Evolutionary conservation across 208 protist species (phyloP).

Genomic region (Leishmania aethiopica): DNA sequence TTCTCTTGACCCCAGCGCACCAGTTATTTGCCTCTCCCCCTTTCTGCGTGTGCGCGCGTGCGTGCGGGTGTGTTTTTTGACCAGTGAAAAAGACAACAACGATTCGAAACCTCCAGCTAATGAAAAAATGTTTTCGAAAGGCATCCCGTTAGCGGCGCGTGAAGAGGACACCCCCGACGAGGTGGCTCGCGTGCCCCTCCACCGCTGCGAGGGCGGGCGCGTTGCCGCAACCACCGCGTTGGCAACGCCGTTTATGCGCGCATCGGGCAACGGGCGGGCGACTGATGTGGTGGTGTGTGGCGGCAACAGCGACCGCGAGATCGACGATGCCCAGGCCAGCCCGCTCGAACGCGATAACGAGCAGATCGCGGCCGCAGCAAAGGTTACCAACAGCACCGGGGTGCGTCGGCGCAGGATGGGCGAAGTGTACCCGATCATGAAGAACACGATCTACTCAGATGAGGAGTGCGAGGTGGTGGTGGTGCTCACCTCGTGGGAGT

Average conservation of each 20-base stretch:
- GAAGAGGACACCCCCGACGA: neutral
- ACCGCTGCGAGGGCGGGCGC: neutral
- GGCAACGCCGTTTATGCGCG: neutral
- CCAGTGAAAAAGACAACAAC: neutral
- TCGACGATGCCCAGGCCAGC: neutral
- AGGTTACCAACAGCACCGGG: constrained; percentile 4
- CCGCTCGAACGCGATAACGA: constrained; percentile 5
- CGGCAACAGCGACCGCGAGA: neutral
- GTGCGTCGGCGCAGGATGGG: constrained; percentile 38
- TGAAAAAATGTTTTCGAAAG: neutral
- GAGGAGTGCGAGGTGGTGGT: constrained; percentile 51
- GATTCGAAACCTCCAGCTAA: neutral
- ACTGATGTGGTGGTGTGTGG: constrained; percentile 37
- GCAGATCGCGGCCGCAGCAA: neutral
- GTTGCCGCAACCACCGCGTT: neutral
- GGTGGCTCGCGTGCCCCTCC: neutral
- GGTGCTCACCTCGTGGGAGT: constrained; percentile 36
- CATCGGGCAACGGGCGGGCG: constrained; percentile 18
- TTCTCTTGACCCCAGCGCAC: neutral
- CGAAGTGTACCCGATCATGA: constrained; percentile 65
- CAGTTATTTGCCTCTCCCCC: too few species aligned
- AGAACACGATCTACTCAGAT: constrained; percentile 63
- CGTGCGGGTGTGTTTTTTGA: neutral
- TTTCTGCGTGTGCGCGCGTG: neutral
- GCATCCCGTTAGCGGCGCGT: too few species aligned